phyloP scores from a whole-genome alignment of 768 basidiomycete species.

The Rhodotorula sphaerocarpa region DNA sequence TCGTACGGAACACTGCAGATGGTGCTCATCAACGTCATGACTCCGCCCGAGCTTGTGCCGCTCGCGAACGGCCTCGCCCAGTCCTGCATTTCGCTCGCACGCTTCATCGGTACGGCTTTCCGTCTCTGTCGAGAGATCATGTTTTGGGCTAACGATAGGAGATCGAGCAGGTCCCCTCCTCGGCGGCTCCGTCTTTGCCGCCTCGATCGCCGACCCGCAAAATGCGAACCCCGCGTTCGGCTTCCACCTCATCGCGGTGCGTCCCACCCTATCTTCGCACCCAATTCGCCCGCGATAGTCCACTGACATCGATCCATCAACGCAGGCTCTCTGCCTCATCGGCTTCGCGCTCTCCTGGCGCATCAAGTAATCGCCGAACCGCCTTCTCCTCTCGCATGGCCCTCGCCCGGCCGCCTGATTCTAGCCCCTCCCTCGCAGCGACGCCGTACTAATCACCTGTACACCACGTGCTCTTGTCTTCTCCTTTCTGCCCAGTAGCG shows the following conservation, averaged over 20 bases:
- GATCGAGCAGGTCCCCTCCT: conserved; percentile 20
- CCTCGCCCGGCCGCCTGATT: too few species aligned
- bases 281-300: background rate
- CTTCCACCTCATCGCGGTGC: conserved; percentile 20
- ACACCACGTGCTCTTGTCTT: too few species aligned
- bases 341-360: conserved; percentile 65
- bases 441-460: too few species aligned
- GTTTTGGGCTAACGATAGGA: conserved; percentile 15
- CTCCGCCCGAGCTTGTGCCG: conserved; percentile 77
- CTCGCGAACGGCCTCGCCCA: conserved; percentile 94
- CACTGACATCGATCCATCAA: conserved; percentile 40
- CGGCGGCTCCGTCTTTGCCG: conserved; percentile 60
- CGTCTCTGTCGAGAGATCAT: conserved; percentile 55
- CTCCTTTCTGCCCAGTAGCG: too few species aligned
- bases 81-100: conserved; percentile 83
- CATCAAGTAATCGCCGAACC: conserved; percentile 51
- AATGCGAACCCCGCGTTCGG: conserved; percentile 53
- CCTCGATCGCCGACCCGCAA: conserved; percentile 60
- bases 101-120: conserved; percentile 55
- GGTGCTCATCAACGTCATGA: conserved; percentile 54
- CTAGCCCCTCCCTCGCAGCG: too few species aligned
- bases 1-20: conserved; percentile 7
- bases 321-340: conserved; percentile 55
- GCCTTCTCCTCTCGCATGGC: background rate
- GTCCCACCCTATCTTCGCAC: background rate